Percentiles rank a stretch among this genome's conserved stretches.
These are phyloP conservation scores for Ceratobasidium sp. DNA, from an alignment of 1,284 basidiomycete species.

Conservation along the genomic window DNA sequence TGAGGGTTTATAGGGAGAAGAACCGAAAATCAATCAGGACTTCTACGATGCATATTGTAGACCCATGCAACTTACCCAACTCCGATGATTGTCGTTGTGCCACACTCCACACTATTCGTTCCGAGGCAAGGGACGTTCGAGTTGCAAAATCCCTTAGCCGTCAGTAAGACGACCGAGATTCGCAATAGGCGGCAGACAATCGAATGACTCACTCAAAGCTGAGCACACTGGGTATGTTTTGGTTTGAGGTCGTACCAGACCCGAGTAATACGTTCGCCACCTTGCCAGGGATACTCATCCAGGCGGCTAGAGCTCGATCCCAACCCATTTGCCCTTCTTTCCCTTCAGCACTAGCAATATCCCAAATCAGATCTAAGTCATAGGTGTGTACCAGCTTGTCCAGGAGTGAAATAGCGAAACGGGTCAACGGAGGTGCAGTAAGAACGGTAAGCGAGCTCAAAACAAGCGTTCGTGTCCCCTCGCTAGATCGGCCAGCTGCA, in stretches of 20 bases:
- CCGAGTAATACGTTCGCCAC: slow-evolving; percentile 70
- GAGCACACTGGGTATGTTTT: slow-evolving; percentile 56
- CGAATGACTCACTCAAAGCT: slow-evolving; percentile 5
- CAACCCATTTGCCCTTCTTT: slow-evolving; percentile 59
- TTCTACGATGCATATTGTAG: too few species aligned
- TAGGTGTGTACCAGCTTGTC: slow-evolving; percentile 67
- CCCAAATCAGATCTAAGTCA: slow-evolving; percentile 70
- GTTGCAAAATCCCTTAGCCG: slow-evolving; percentile 56
- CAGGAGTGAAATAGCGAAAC: slow-evolving; percentile 59
- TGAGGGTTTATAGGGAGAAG: background rate
- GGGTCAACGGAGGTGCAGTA: slow-evolving; percentile 6
- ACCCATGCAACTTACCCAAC: background rate
- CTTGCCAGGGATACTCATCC: slow-evolving; percentile 69
- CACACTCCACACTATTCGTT: slow-evolving; percentile 7
- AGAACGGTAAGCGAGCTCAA: background rate
- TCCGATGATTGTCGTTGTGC: background rate
- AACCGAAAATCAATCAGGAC: background rate
- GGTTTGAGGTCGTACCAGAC: slow-evolving; percentile 44
- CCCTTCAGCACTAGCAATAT: slow-evolving; percentile 43
- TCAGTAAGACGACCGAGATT: slow-evolving; percentile 53
- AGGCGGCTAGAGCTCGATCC: slow-evolving; percentile 73
- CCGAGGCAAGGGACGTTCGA: slow-evolving; percentile 12
- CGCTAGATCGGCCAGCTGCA: background rate
- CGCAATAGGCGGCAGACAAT: slow-evolving; percentile 61
- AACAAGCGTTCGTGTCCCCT: background rate